Percentiles rank a stretch among this genome's conserved stretches.
Evolutionary conservation across 345 rosid genomes (phyloP).

Genomic region (Rhizophora mangle): DNA sequence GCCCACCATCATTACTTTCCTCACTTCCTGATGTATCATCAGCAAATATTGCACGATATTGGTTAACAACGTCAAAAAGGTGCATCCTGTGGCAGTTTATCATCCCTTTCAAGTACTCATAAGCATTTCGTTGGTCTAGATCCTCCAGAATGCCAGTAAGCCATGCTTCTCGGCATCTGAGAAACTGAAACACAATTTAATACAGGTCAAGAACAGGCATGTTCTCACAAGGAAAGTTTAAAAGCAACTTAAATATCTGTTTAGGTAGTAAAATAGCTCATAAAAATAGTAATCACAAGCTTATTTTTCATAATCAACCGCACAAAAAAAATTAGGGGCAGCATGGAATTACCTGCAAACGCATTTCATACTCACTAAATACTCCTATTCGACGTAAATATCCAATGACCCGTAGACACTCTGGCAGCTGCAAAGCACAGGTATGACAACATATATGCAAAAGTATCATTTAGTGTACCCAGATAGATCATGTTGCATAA

Average conservation of each 20-base stretch:
- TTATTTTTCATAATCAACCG: neutral
- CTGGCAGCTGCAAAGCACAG: conserved; percentile 65
- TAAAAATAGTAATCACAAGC: neutral
- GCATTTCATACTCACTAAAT: conserved; percentile 92
- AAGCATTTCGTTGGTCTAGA: conserved; percentile 83
- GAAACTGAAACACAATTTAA: conserved; percentile 55
- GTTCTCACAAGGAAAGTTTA: conserved; percentile 2
- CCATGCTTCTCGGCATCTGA: conserved; percentile 98
- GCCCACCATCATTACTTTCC: conserved; percentile 90
- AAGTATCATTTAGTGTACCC: conserved; percentile 5
- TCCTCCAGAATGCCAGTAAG: conserved; percentile 95
- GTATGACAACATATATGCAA: conserved; percentile 9
- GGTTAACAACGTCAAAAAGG: conserved; percentile 94
- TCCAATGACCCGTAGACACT: conserved; percentile 95
- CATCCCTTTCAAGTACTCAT: conserved; percentile 92
- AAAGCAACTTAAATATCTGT: conserved; percentile 12
- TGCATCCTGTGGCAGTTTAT: conserved; percentile 74
- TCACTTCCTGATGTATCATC: conserved; percentile 97
- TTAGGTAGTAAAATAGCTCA: neutral
- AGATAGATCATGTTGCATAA: conserved; percentile 1
- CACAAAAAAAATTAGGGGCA: neutral
- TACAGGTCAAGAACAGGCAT: conserved; percentile 21
- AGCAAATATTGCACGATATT: conserved; percentile 92
- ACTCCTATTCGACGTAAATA: conserved; percentile 90
- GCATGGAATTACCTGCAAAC: conserved; percentile 61